Percentiles rank a stretch among this genome's conserved stretches.
Conservation (phyloP, 2,329 filamentous ascomycete genomes). For the Madurella mycetomatis region DNA sequence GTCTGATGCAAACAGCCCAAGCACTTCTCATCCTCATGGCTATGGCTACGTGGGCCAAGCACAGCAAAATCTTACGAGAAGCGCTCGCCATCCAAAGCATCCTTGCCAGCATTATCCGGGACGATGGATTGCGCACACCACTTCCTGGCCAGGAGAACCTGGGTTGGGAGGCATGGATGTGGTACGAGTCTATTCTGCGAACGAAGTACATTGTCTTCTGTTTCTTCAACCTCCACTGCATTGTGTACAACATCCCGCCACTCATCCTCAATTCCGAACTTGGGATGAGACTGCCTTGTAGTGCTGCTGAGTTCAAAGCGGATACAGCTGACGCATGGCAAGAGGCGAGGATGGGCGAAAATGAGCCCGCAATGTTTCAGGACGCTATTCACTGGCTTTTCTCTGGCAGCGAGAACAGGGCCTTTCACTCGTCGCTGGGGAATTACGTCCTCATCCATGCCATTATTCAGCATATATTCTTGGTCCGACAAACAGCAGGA, state of each 20-base stretch:
- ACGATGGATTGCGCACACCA: slow-evolving; percentile 41
- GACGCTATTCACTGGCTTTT: slow-evolving; percentile 21
- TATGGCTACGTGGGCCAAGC: slow-evolving; percentile 56
- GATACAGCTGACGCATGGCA: slow-evolving; percentile 47
- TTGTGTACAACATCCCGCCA: slow-evolving; percentile 58
- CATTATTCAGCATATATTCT: slow-evolving; percentile 51
- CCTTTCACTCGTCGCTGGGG: slow-evolving; percentile 43
- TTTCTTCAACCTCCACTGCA: slow-evolving; percentile 56
- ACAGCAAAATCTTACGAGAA: slow-evolving; percentile 52
- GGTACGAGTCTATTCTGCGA: slow-evolving; percentile 46
- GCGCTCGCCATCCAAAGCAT: slow-evolving; percentile 54
- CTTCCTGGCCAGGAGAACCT: neutral
- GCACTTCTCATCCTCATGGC: slow-evolving; percentile 52
- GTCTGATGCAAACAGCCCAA: slow-evolving; percentile 45
- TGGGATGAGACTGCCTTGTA: slow-evolving; percentile 50
- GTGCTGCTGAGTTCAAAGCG: slow-evolving; percentile 52
- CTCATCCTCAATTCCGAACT: slow-evolving; percentile 53
- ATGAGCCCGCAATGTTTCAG: slow-evolving; percentile 26
- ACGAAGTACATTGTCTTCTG: slow-evolving; percentile 52
- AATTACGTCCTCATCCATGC: slow-evolving; percentile 52
- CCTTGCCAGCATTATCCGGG: slow-evolving; percentile 50
- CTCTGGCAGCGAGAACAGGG: slow-evolving; percentile 19
- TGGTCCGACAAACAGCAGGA: slow-evolving; percentile 38
- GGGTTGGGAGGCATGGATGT: slow-evolving; percentile 49
- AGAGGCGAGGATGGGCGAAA: slow-evolving; percentile 27